These are phyloP conservation scores for Penicillium hordei DNA, from an alignment of 2,329 filamentous ascomycete species.

Conservation along the genomic window DNA sequence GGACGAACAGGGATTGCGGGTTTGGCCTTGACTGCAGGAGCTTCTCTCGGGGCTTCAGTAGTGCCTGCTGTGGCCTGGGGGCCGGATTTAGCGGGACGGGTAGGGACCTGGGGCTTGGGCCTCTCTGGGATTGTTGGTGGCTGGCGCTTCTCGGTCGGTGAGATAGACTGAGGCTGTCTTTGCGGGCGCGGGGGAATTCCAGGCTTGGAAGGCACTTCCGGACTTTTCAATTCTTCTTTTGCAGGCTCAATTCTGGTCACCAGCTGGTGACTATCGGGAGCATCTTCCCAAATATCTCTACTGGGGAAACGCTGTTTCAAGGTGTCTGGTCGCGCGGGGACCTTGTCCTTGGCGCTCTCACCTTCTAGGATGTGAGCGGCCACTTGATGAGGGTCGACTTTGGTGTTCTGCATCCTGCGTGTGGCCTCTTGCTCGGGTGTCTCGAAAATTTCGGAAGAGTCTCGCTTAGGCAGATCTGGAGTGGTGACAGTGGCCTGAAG, in stretches of 20 bases:
- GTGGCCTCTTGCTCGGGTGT: conserved; percentile 51
- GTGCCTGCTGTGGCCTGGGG: conserved; percentile 33
- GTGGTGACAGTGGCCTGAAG: conserved; percentile 78
- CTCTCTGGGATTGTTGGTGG: conserved; percentile 56
- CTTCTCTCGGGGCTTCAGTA: conserved; percentile 36
- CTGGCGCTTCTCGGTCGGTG: conserved; percentile 53
- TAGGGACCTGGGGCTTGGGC: conserved; percentile 66
- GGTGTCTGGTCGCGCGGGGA: conserved; percentile 51
- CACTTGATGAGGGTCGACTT: conserved; percentile 39
- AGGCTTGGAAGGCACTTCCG: conserved; percentile 36
- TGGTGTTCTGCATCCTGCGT: conserved; percentile 43
- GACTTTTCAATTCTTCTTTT: conserved; percentile 52
- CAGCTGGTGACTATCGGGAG: conserved; percentile 76
- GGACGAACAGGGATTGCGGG: conserved; percentile 78
- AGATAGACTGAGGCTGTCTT: conserved; percentile 38
- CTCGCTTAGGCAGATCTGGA: conserved; percentile 61
- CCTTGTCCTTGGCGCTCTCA: conserved; percentile 23
- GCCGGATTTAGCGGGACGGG: conserved; percentile 59
- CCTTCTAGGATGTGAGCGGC: conserved; percentile 36
- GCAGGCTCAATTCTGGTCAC: conserved; percentile 64
- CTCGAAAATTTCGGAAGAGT: conserved; percentile 44
- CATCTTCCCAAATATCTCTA: conserved; percentile 92
- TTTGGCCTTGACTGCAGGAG: conserved; percentile 63
- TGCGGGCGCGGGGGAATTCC: conserved; percentile 36
- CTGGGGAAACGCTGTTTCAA: conserved; percentile 76